Conservation (phyloP, 2,329 filamentous ascomycete species). For the Dryadomyces quercus-mongolicae region DNA sequence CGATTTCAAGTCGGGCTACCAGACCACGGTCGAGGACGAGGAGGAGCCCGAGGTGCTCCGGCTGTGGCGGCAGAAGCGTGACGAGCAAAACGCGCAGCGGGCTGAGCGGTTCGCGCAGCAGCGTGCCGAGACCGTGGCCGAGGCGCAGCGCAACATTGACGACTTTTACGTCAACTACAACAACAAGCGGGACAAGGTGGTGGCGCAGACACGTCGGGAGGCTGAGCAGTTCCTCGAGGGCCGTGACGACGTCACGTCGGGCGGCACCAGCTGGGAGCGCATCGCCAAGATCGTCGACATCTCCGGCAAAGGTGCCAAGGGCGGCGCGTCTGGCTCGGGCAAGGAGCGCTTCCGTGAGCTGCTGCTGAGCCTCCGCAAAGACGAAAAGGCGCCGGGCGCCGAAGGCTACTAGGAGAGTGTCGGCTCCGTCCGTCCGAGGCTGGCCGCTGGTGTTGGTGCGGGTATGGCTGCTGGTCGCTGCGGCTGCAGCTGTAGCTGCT, state of each 20-base stretch:
- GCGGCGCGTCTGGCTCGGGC: conserved; percentile 77
- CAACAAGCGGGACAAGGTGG: conserved; percentile 88
- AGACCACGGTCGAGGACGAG: conserved; percentile 50
- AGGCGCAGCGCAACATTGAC: conserved; percentile 88
- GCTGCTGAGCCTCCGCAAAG: conserved; percentile 77
- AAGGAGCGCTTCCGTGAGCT: conserved; percentile 95
- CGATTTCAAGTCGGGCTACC: conserved; percentile 49
- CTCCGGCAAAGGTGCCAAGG: conserved; percentile 81
- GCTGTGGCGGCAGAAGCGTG: conserved; percentile 85
- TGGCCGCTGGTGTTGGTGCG: background rate
- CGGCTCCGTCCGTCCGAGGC: background rate
- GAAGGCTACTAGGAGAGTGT: conserved; percentile 41
- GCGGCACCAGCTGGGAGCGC: conserved; percentile 96
- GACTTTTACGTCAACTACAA: conserved; percentile 99
- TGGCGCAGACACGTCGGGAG: conserved; percentile 78
- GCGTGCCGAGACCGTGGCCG: conserved; percentile 75
- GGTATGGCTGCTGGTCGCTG: background rate
- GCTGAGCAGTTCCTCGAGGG: conserved; percentile 84
- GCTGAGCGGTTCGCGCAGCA: conserved; percentile 72
- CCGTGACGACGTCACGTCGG: conserved; percentile 84
- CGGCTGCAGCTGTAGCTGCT: too few relatives aligned
- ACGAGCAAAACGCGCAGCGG: conserved; percentile 71
- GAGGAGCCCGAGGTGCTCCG: conserved; percentile 81
- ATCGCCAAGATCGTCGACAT: conserved; percentile 97
- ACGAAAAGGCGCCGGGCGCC: conserved; percentile 69